Evolutionary conservation across 352 stramenopile genomes (phyloP), one percentile per base, ranked within the genome.

Genomic region (Thalassiosira allenii): DNA sequence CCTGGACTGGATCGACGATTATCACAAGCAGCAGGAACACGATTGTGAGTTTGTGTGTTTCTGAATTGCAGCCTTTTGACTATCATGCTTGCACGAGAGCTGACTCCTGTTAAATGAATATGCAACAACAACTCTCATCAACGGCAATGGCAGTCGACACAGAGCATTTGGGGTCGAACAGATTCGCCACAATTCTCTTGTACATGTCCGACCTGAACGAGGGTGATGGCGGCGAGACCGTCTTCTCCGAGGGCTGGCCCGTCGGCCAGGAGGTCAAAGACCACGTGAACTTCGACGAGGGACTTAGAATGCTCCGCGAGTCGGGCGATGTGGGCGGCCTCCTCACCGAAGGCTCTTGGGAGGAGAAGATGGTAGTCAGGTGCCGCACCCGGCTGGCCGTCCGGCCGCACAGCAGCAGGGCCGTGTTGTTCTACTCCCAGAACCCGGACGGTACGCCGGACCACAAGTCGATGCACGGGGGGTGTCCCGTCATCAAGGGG

Each of bases 371-470:
- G 79, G 82, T 93, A 41, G 89, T 81, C 6, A 44, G 81, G 30
- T 96, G 93, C 82, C 72, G 86, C 47, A 79, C 82, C 6, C 49
- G 76, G 43, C 66, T 96, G 17, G 67, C 84, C n/a, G 79, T 94
- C 37, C 61, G 69, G 23, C 91, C 92, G 0, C 80, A 92, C 49
- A 96, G 95, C 66, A 95, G 92, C 34, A 84, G 96, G 29, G 96
- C 96, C 1, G 89, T 99, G n/a, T 84, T 99, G 4, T 99, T 99
- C 90, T 99, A 99, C 92, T 98, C 91, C 64, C 97, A 99, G 73
- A 93, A 97, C 61, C 95, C 96, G 0, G 97, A 98, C 89, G 97
- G 95, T 33, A 89, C 93, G 64, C 81, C 95, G 3, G 97, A 99
- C 83, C 90, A 91, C 92, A 89, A 29, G 63, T 97, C 71, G 81